A percentile compares a stretch with the other conserved stretches of the same genome.
phyloP scores from a whole-genome alignment of 1,284 basidiomycete species.

The Ceratobasidium sp. region DNA sequence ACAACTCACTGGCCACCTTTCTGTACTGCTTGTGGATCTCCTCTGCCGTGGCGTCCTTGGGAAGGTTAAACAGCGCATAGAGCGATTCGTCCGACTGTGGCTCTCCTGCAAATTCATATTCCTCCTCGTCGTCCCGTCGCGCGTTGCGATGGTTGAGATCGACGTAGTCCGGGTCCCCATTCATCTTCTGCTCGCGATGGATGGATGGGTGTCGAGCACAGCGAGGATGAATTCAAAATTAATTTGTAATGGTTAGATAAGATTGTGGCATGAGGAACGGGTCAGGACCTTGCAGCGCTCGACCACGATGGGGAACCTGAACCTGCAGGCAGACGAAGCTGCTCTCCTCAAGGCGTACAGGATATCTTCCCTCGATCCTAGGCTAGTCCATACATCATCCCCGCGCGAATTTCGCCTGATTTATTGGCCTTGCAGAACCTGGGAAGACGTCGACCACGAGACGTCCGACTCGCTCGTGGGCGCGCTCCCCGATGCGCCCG shows the following conservation, averaged over 20 bases:
- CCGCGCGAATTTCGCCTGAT: background rate
- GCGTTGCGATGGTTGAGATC: slow-evolving; percentile 41
- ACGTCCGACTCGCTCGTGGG: slow-evolving; percentile 73
- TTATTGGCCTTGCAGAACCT: slow-evolving; percentile 63
- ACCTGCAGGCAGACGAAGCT: slow-evolving; percentile 77
- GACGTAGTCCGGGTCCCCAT: slow-evolving; percentile 21
- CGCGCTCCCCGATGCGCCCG: slow-evolving; percentile 60
- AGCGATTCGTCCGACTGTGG: slow-evolving; percentile 35
- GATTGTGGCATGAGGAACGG: slow-evolving; percentile 7
- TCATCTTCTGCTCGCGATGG: background rate
- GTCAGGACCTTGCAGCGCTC: slow-evolving; percentile 2
- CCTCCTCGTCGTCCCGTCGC: slow-evolving; percentile 3
- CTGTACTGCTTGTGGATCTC: slow-evolving; percentile 80
- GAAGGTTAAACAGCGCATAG: slow-evolving; percentile 71
- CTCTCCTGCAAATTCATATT: background rate
- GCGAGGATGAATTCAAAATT: slow-evolving; percentile 21
- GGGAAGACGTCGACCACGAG: slow-evolving; percentile 85
- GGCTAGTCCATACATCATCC: slow-evolving; percentile 59
- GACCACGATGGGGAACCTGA: slow-evolving; percentile 62
- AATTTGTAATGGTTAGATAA: slow-evolving; percentile 24
- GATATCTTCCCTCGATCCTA: slow-evolving; percentile 72
- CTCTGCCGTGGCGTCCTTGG: slow-evolving; percentile 67
- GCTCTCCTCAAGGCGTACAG: slow-evolving; percentile 78
- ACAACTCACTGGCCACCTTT: slow-evolving; percentile 62
- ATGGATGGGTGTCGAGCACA: background rate